Evolutionary conservation across 441 rosid species (phyloP).

Genomic region (Erodium trifolium): DNA sequence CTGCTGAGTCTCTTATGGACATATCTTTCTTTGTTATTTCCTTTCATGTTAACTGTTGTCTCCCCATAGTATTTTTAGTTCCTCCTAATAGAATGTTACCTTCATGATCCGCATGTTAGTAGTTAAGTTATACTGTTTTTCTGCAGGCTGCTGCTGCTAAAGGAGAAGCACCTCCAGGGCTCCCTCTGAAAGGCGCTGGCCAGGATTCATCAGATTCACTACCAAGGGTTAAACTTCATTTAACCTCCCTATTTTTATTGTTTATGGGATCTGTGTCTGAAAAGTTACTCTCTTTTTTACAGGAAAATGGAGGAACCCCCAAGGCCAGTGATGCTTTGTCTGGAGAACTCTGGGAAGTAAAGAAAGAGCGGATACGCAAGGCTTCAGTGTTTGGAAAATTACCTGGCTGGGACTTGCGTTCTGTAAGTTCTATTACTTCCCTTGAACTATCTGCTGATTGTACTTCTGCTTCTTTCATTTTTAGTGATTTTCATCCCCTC

Average conservation of each 20-base stretch:
- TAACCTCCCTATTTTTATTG: slow-evolving; percentile 11
- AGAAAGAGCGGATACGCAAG: slow-evolving; percentile 77
- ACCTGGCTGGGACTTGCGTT: slow-evolving; percentile 92
- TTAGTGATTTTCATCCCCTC: neutral
- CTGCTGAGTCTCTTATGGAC: neutral
- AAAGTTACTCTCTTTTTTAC: slow-evolving; percentile 13
- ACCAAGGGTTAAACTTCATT: slow-evolving; percentile 46
- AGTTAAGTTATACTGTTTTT: neutral
- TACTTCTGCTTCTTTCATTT: neutral
- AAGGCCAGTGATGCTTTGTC: slow-evolving; percentile 87
- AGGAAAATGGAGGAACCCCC: slow-evolving; percentile 76
- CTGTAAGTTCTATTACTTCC: slow-evolving; percentile 50
- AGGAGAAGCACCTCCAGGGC: slow-evolving; percentile 99
- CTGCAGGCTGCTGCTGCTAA: slow-evolving; percentile 94
- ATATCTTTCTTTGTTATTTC: neutral
- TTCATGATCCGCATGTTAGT: neutral
- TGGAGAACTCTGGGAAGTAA: slow-evolving; percentile 86
- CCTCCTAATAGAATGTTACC: neutral
- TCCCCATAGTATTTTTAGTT: neutral
- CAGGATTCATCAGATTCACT: slow-evolving; percentile 91
- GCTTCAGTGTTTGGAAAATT: slow-evolving; percentile 72
- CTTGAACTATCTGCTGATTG: neutral
- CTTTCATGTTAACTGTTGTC: neutral
- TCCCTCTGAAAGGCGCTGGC: slow-evolving; percentile 96
- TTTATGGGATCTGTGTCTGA: slow-evolving; percentile 12